These are phyloP conservation scores for Protomyces inundatus DNA, from an alignment of 1,139 yeast species.

Conservation along the genomic window DNA sequence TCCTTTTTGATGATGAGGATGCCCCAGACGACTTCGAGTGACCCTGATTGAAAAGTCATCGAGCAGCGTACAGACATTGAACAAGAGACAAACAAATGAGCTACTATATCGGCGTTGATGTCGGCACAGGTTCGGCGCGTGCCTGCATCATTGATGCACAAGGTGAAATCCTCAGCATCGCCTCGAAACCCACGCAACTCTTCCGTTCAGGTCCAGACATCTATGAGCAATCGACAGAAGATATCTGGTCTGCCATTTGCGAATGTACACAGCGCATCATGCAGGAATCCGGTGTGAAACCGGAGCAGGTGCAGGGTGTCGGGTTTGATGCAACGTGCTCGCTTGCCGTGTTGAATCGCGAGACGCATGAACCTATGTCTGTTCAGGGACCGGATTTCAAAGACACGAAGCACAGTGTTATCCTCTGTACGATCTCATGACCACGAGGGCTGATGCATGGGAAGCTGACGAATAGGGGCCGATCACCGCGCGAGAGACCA, in stretches of 20 bases:
- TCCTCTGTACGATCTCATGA: slow-evolving; percentile 49
- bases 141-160: slow-evolving; percentile 82
- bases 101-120: slow-evolving; percentile 47
- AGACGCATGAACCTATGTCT: slow-evolving; percentile 64
- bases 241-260: slow-evolving; percentile 69
- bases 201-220: slow-evolving; percentile 40
- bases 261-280: slow-evolving; percentile 71
- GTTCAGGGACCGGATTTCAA: slow-evolving; percentile 82
- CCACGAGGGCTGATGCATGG: not conserved
- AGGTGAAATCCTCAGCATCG: slow-evolving; percentile 72
- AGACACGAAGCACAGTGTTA: slow-evolving; percentile 69
- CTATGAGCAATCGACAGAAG: slow-evolving; percentile 69
- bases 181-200: slow-evolving; percentile 75
- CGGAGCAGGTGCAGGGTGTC: slow-evolving; percentile 65
- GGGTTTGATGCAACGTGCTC: slow-evolving; percentile 99
- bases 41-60: no score
- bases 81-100: not conserved
- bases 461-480: slow-evolving; percentile 50
- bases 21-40: no score
- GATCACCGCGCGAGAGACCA: slow-evolving; percentile 94
- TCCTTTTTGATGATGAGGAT: no score
- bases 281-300: slow-evolving; percentile 67
- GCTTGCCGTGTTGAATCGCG: slow-evolving; percentile 68
- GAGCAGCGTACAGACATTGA: not conserved
- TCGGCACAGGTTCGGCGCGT: slow-evolving; percentile 95